Conservation (phyloP, 2,329 filamentous ascomycete genomes). For the Cercospora berteroae region DNA sequence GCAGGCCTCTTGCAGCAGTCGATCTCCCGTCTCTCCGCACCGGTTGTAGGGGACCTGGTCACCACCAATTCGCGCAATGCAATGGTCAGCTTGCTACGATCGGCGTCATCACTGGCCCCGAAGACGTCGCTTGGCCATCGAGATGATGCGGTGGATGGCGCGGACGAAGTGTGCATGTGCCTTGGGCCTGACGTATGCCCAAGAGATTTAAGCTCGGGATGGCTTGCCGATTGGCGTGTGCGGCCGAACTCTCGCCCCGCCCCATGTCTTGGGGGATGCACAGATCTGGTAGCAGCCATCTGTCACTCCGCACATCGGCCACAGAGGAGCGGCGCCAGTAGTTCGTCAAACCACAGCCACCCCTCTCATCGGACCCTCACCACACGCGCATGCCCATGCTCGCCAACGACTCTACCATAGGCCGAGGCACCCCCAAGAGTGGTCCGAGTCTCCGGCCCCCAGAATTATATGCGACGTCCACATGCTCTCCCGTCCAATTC, state of each 20-base stretch:
- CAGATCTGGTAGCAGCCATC: not conserved
- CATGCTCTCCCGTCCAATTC: not conserved
- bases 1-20: not conserved
- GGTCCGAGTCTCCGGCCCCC: not conserved
- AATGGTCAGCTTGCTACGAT: not conserved
- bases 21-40: not conserved
- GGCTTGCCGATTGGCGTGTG: not conserved
- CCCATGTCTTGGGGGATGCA: constrained; percentile 3
- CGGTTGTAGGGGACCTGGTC: not conserved
- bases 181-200: constrained; percentile 12
- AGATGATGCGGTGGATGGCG: constrained; percentile 11
- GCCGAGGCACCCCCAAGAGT: not conserved
- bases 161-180: not conserved
- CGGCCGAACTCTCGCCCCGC: not conserved
- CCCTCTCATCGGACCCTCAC: not conserved
- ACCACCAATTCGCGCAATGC: not conserved
- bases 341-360: not conserved
- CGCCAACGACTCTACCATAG: not conserved
- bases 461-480: not conserved
- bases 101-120: not conserved
- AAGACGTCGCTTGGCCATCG: constrained; percentile 11
- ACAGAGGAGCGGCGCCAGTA: not conserved
- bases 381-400: not conserved
- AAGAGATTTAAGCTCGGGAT: constrained; percentile 16
- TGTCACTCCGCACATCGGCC: not conserved